A percentile compares a stretch with the other conserved stretches of the same genome.
Evolutionary conservation across 139 green algal species (phyloP).

Genomic region (Nannochloris sp.): DNA sequence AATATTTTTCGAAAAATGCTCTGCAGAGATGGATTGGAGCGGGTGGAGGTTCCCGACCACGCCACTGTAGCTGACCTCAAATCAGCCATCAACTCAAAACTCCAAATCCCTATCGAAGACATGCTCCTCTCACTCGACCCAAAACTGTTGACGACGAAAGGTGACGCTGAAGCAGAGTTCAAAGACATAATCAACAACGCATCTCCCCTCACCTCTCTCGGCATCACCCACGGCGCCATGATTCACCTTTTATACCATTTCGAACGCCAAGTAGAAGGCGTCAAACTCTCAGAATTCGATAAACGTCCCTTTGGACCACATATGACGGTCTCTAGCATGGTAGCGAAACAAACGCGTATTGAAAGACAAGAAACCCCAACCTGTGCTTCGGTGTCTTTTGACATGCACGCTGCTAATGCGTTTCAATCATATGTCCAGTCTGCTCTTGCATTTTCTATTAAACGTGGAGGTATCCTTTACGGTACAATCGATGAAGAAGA

Average conservation of each 20-base stretch:
- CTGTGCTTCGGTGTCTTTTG: slow-evolving; percentile 77
- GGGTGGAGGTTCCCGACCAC: slow-evolving; percentile 50
- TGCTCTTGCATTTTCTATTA: slow-evolving; percentile 87
- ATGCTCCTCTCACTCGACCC: slow-evolving; percentile 66
- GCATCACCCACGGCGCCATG: slow-evolving; percentile 60
- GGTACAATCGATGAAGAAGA: slow-evolving; percentile 69
- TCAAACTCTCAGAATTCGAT: slow-evolving; percentile 36
- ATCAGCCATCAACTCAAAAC: slow-evolving; percentile 43
- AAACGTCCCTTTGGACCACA: slow-evolving; percentile 45
- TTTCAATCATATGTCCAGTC: slow-evolving; percentile 82
- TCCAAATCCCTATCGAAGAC: slow-evolving; percentile 56
- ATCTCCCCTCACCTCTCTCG: slow-evolving; percentile 19
- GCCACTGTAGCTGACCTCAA: slow-evolving; percentile 48
- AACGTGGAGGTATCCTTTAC: slow-evolving; percentile 87
- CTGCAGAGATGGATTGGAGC: slow-evolving; percentile 74
- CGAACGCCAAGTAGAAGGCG: slow-evolving; percentile 49
- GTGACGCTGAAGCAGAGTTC: slow-evolving; percentile 26
- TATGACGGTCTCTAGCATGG: slow-evolving; percentile 79
- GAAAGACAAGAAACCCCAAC: slow-evolving; percentile 87
- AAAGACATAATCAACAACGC: slow-evolving; percentile 27
- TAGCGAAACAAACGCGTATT: slow-evolving; percentile 82
- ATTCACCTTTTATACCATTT: slow-evolving; percentile 64
- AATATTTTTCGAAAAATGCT: not conserved
- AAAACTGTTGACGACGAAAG: slow-evolving; percentile 55
- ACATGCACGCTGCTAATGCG: slow-evolving; percentile 78